Evolutionary conservation across 2,329 filamentous ascomycete genomes (phyloP).

Genomic region (Cadophora sp.): DNA sequence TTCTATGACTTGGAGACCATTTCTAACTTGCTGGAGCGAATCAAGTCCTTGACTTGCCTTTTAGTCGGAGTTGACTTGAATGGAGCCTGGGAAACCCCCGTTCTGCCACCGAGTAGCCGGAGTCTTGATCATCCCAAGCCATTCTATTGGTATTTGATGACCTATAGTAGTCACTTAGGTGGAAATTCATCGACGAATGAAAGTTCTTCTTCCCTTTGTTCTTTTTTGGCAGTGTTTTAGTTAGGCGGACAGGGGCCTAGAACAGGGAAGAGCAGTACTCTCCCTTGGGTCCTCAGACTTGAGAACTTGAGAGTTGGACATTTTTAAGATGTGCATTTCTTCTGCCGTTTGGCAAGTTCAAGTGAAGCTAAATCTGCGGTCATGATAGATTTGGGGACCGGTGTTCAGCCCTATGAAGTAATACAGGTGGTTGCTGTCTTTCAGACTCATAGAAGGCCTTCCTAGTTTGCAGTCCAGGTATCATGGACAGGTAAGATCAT

Average conservation of each 20-base stretch:
- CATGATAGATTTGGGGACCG: neutral
- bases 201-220: neutral
- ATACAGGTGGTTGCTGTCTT: neutral
- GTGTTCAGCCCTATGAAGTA: constrained; percentile 9
- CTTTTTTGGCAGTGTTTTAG: neutral
- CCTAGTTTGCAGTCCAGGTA: neutral
- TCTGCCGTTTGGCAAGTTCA: neutral
- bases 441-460: neutral
- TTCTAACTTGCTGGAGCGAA: neutral
- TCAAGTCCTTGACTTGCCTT: neutral
- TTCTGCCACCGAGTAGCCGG: constrained; percentile 15
- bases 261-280: neutral
- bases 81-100: constrained; percentile 10
- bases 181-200: neutral
- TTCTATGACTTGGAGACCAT: neutral
- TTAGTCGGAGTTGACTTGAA: neutral
- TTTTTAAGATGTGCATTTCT: neutral
- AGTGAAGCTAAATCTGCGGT: constrained; percentile 5
- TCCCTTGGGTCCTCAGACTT: neutral
- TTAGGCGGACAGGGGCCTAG: neutral
- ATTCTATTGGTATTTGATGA: neutral
- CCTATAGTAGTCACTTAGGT: neutral
- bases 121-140: neutral
- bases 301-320: neutral
- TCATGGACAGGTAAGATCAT: neutral